A percentile compares a stretch with the other conserved stretches of the same genome.
Evolutionary conservation across 1,139 yeast genomes (phyloP).

Genomic region (Geotrichum aggregatum): DNA sequence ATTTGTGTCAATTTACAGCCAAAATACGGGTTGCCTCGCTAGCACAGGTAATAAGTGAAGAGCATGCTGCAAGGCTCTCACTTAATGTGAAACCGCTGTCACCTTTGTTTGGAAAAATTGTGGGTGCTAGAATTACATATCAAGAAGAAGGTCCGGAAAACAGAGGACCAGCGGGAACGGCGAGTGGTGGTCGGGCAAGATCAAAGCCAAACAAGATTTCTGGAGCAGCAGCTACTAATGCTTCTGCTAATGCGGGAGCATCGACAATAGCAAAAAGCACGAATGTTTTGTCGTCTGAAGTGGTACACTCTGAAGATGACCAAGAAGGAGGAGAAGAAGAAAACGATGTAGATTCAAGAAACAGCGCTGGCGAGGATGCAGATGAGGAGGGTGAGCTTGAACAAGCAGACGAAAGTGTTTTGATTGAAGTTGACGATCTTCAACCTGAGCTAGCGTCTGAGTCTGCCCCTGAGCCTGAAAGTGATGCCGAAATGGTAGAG

Average conservation of each 20-base stretch:
- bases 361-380: not conserved
- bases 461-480: too few relatives aligned
- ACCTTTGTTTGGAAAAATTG: conserved; percentile 17
- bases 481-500: too few relatives aligned
- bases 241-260: not conserved
- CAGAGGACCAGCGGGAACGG: not conserved
- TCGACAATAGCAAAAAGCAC: too few relatives aligned
- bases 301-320: not conserved
- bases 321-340: not conserved
- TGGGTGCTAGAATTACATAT: conserved; percentile 15
- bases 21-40: conserved; percentile 28
- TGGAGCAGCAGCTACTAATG: not conserved
- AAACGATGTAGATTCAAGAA: not conserved
- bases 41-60: conserved; percentile 25
- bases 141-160: conserved; percentile 2
- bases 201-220: not conserved
- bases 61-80: conserved; percentile 25
- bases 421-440: not conserved
- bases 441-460: too few relatives aligned
- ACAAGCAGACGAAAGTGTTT: not conserved
- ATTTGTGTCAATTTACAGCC: conserved; percentile 25
- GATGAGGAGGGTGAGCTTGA: not conserved
- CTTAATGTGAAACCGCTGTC: conserved; percentile 30
- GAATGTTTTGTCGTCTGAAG: not conserved
- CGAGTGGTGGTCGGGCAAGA: not conserved